Evolutionary conservation across 83 land plant species (phyloP).

Genomic region (Thuja plicata): DNA sequence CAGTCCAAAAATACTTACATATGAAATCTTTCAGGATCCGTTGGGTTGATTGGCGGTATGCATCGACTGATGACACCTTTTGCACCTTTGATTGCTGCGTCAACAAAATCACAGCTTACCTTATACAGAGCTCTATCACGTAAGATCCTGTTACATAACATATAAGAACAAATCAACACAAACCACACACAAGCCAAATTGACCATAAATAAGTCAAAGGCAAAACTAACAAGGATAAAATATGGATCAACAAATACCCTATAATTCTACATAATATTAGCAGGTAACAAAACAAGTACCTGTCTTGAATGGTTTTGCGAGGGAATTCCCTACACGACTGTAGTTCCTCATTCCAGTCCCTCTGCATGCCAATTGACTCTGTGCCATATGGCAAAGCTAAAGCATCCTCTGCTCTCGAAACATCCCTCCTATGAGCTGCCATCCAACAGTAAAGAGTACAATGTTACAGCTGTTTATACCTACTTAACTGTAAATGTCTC

Average conservation of each 20-base stretch:
- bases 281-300: slow-evolving; percentile 38
- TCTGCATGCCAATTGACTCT: slow-evolving; percentile 95
- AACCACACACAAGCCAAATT: neutral
- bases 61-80: slow-evolving; percentile 95
- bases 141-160: slow-evolving; percentile 63
- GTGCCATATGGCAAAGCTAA: slow-evolving; percentile 85
- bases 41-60: slow-evolving; percentile 98
- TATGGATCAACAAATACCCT: neutral
- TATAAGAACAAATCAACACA: neutral
- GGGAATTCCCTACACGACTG: slow-evolving; percentile 98
- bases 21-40: slow-evolving; percentile 99
- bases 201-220: neutral
- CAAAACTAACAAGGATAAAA: neutral
- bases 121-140: slow-evolving; percentile 97
- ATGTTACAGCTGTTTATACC: neutral
- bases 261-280: neutral
- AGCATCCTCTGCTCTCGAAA: slow-evolving; percentile 88
- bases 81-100: slow-evolving; percentile 95
- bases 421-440: slow-evolving; percentile 91
- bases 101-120: slow-evolving; percentile 98
- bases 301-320: slow-evolving; percentile 77
- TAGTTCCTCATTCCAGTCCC: slow-evolving; percentile 99
- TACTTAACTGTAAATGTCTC: neutral
- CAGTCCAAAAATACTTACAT: slow-evolving; percentile 60
- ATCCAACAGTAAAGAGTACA: slow-evolving; percentile 8